Conservation (phyloP, 2,329 filamentous ascomycete species). For the Diatrype stigma region DNA sequence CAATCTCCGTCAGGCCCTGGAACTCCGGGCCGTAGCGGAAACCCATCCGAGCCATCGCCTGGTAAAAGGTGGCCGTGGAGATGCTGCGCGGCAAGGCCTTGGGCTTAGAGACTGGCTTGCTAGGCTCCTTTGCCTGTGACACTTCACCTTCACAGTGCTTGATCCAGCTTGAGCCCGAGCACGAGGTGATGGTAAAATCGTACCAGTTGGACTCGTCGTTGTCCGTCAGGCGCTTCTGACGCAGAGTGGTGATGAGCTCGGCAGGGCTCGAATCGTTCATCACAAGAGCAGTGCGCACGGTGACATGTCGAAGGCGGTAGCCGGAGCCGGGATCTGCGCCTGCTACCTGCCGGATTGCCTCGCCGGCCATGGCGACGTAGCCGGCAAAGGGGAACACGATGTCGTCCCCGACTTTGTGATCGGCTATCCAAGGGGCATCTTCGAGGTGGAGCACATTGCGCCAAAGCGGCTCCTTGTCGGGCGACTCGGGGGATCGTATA, state of each 20-base stretch:
- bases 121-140: conserved; percentile 6
- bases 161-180: conserved; percentile 22
- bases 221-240: conserved; percentile 19
- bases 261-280: conserved; percentile 22
- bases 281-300: conserved; percentile 27
- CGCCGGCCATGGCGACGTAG: conserved; percentile 20
- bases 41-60: conserved; percentile 22
- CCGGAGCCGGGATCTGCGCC: conserved; percentile 6
- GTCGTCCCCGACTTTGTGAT: conserved; percentile 38
- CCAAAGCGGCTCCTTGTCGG: conserved; percentile 5
- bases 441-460: conserved; percentile 6
- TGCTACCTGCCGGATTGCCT: conserved; percentile 3
- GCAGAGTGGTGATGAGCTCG: conserved; percentile 30
- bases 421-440: conserved; percentile 34
- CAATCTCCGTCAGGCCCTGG: conserved; percentile 20
- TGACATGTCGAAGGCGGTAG: conserved; percentile 26
- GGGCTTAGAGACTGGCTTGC: conserved; percentile 3
- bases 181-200: conserved; percentile 28
- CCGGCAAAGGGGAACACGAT: conserved; percentile 35
- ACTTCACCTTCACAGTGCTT: conserved; percentile 25
- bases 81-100: conserved; percentile 17
- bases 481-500: not conserved
- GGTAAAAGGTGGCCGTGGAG: conserved; percentile 20
- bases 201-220: conserved; percentile 23
- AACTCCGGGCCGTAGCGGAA: conserved; percentile 29